These are phyloP conservation scores for Cladosporium sp. DNA, from an alignment of 2,329 filamentous ascomycete genomes.

Conservation along the genomic window DNA sequence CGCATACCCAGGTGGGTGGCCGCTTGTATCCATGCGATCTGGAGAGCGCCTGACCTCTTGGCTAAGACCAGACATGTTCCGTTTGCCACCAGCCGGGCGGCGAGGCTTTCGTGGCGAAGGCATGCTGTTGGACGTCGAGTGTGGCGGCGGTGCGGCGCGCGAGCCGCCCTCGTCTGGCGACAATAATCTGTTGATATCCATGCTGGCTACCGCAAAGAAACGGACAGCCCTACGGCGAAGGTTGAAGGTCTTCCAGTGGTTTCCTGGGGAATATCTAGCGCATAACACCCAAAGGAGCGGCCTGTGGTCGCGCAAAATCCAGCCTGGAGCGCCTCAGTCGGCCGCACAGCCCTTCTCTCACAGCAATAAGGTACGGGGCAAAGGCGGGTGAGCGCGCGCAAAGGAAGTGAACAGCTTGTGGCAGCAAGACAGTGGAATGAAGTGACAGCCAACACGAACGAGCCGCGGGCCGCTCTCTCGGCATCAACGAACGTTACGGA, in stretches of 20 bases:
- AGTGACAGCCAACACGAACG: background rate
- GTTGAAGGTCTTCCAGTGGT: background rate
- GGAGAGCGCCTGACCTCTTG: constrained; percentile 34
- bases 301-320: constrained; percentile 3
- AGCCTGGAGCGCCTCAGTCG: background rate
- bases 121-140: background rate
- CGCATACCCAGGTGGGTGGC: constrained; percentile 14
- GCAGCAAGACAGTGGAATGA: background rate
- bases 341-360: background rate
- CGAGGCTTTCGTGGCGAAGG: constrained; percentile 11
- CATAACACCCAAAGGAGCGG: constrained; percentile 2
- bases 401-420: background rate
- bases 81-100: constrained; percentile 25
- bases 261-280: background rate
- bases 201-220: constrained; percentile 19
- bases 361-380: background rate
- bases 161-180: constrained; percentile 43
- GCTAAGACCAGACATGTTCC: constrained; percentile 40
- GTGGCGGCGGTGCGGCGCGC: constrained; percentile 14
- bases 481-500: background rate
- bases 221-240: background rate
- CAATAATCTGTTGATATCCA: constrained; percentile 49
- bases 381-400: background rate
- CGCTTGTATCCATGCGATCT: constrained; percentile 27
- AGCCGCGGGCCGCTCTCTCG: background rate